A percentile compares a stretch with the other conserved stretches of the same genome.
Conservation (phyloP, 129 eudicot species). For the Helianthus tuberosus region DNA sequence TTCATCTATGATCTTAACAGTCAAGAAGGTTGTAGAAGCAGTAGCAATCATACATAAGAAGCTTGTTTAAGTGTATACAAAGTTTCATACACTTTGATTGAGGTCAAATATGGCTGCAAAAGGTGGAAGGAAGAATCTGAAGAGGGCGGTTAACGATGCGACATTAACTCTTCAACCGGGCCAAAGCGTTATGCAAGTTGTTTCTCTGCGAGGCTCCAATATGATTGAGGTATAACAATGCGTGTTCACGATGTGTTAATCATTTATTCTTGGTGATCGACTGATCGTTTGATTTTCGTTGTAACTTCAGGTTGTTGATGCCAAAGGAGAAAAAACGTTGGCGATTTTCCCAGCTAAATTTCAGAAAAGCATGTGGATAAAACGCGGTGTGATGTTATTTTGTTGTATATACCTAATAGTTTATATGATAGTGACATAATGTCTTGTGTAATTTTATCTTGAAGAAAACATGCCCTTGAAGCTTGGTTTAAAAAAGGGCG, state of each 20-base stretch:
- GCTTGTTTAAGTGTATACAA: background rate
- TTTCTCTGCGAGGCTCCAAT: constrained; percentile 83
- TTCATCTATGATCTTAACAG: background rate
- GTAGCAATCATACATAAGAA: background rate
- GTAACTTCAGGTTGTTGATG: constrained; percentile 59
- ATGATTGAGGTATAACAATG: constrained; percentile 62
- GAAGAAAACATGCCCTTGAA: background rate
- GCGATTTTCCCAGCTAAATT: constrained; percentile 92
- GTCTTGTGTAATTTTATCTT: background rate
- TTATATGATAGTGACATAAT: background rate
- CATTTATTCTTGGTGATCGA: background rate
- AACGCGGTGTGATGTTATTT: constrained; percentile 45
- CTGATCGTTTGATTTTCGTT: background rate
- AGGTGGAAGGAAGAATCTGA: constrained; percentile 90
- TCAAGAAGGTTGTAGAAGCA: background rate
- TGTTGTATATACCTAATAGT: background rate
- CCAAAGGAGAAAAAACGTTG: constrained; percentile 62
- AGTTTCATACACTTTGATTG: background rate
- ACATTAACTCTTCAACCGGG: constrained; percentile 50
- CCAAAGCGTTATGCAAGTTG: constrained; percentile 81
- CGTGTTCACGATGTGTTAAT: background rate
- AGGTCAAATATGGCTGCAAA: constrained; percentile 35
- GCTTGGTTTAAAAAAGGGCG: no score
- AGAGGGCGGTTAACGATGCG: constrained; percentile 61
- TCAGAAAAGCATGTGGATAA: constrained; percentile 97